Evolutionary conservation across 305 asterid species (phyloP).

Genomic region (Plantago coronopus): DNA sequence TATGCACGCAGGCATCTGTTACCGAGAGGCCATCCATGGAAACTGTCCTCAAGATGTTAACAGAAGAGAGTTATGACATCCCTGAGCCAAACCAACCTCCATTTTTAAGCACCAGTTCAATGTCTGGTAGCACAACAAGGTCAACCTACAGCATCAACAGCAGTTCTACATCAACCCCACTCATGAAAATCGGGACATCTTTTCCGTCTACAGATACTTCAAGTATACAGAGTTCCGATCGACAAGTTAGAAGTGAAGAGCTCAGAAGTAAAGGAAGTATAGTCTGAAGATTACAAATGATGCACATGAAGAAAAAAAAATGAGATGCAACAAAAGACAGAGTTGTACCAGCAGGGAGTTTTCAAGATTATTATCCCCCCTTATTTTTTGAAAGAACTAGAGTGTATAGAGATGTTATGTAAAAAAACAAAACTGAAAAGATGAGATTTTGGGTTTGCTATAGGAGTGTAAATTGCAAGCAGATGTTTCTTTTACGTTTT

Average conservation of each 20-base stretch:
- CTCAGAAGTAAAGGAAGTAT: slow-evolving; percentile 17
- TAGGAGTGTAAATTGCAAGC: too few relatives aligned
- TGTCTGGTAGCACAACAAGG: slow-evolving; percentile 32
- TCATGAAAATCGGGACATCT: slow-evolving; percentile 28
- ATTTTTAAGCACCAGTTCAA: slow-evolving; percentile 35
- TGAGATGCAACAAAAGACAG: background rate
- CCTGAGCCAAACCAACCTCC: slow-evolving; percentile 67
- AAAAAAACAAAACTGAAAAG: too few relatives aligned
- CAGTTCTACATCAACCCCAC: slow-evolving; percentile 30
- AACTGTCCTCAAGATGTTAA: slow-evolving; percentile 50
- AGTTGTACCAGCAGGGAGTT: too few relatives aligned
- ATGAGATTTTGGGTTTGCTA: too few relatives aligned
- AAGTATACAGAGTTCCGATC: slow-evolving; percentile 44
- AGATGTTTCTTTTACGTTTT: background rate
- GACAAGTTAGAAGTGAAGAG: slow-evolving; percentile 31
- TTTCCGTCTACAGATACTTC: slow-evolving; percentile 38
- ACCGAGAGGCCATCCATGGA: slow-evolving; percentile 57
- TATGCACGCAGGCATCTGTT: slow-evolving; percentile 59
- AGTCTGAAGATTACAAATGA: slow-evolving; percentile 3
- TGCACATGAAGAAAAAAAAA: too few relatives aligned
- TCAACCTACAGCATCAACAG: slow-evolving; percentile 41
- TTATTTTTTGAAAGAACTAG: too few relatives aligned
- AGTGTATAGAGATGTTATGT: too few relatives aligned
- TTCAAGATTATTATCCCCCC: too few relatives aligned
- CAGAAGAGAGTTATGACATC: slow-evolving; percentile 38